phyloP scores from a whole-genome alignment of 1,284 basidiomycete genomes.

The Apiotrichum gracile region DNA sequence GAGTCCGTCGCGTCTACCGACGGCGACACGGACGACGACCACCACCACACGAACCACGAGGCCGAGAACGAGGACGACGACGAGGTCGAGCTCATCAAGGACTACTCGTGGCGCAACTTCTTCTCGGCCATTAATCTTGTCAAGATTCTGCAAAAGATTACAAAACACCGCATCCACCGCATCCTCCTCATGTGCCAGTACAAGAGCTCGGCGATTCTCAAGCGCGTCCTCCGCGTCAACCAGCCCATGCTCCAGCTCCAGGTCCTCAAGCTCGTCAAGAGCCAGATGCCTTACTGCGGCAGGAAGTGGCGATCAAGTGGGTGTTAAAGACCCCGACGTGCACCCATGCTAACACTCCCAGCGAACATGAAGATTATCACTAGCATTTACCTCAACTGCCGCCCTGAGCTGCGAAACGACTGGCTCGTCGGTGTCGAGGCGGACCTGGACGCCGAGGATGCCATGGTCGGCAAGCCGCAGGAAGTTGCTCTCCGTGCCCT shows the following conservation, averaged over 20 bases:
- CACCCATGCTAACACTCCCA: slow-evolving; percentile 40
- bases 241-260: slow-evolving; percentile 93
- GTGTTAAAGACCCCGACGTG: slow-evolving; percentile 21
- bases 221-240: slow-evolving; percentile 86
- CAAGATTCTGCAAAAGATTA: slow-evolving; percentile 95
- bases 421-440: slow-evolving; percentile 93
- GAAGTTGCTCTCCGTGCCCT: slow-evolving; percentile 92
- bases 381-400: slow-evolving; percentile 92
- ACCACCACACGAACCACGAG: too few relatives aligned
- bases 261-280: slow-evolving; percentile 97
- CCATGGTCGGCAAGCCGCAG: slow-evolving; percentile 62
- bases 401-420: slow-evolving; percentile 93
- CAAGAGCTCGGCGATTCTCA: slow-evolving; percentile 94
- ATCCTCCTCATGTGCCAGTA: slow-evolving; percentile 97
- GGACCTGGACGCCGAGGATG: slow-evolving; percentile 72
- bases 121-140: slow-evolving; percentile 98
- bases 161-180: slow-evolving; percentile 87
- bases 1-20: neutral
- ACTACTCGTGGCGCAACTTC: slow-evolving; percentile 98
- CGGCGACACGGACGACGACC: neutral
- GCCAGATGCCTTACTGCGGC: slow-evolving; percentile 96
- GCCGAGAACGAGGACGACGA: slow-evolving; percentile 51
- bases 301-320: slow-evolving; percentile 95
- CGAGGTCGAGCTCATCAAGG: slow-evolving; percentile 82
- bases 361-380: slow-evolving; percentile 99